phyloP scores from a whole-genome alignment of 495 filamentous ascomycete genomes.

The Talaromyces stipitatus region DNA sequence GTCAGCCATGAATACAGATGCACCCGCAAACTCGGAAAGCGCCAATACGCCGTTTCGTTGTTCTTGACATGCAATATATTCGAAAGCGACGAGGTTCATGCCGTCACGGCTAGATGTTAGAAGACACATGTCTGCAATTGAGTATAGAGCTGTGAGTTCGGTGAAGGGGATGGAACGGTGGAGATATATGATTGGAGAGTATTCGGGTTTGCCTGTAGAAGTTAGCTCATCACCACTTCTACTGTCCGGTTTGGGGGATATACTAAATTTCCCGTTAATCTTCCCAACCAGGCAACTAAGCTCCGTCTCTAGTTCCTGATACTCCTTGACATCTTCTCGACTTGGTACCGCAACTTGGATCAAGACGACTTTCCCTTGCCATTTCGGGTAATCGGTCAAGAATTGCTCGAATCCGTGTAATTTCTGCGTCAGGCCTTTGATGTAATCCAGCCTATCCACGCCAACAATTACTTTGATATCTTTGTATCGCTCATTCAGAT shows the following conservation, averaged over 20 bases:
- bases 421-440: constrained; percentile 95
- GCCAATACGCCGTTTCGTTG: constrained; percentile 82
- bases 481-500: constrained; percentile 72
- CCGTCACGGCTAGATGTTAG: constrained; percentile 89
- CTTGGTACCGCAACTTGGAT: constrained; percentile 92
- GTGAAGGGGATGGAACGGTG: constrained; percentile 84
- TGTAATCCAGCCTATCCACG: constrained; percentile 89
- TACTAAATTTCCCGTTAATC: constrained; percentile 82
- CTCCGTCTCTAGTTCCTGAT: constrained; percentile 85
- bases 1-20: constrained; percentile 70
- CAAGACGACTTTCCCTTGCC: constrained; percentile 83
- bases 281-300: constrained; percentile 84
- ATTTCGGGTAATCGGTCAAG: constrained; percentile 83
- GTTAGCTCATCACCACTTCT: neutral
- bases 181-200: constrained; percentile 90
- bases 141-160: constrained; percentile 88
- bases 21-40: constrained; percentile 87
- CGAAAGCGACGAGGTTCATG: constrained; percentile 95
- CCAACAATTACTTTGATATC: constrained; percentile 87
- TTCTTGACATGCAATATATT: constrained; percentile 87
- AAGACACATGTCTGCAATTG: constrained; percentile 81
- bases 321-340: constrained; percentile 90
- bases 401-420: constrained; percentile 87
- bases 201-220: constrained; percentile 66
- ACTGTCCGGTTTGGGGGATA: neutral